A percentile compares a stretch with the other conserved stretches of the same genome.
Evolutionary conservation across 192 early-diverging fungal genomes (phyloP).

Genomic region (Linnemannia zychae): DNA sequence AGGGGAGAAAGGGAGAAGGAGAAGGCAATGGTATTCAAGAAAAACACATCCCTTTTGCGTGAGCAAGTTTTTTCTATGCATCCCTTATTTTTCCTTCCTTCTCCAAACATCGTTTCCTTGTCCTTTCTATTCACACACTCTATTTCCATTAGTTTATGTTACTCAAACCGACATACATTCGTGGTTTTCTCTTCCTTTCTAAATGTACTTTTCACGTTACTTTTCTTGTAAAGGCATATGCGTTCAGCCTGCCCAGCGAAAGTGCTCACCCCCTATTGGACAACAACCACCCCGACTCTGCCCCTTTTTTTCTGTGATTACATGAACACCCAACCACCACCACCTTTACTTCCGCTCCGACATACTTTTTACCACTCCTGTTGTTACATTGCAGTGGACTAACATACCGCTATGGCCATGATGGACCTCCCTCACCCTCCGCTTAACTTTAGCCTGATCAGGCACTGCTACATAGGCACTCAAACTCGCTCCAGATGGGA

Average conservation of each 20-base stretch:
- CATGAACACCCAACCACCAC: neutral
- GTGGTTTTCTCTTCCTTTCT: neutral
- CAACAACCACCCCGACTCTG: neutral
- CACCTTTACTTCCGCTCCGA: neutral
- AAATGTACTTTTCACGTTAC: neutral
- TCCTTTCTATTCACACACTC: neutral
- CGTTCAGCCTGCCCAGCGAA: neutral
- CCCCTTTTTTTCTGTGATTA: neutral
- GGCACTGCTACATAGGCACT: neutral
- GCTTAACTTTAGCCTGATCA: neutral
- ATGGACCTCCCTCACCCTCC: neutral
- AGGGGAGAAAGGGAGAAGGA: neutral
- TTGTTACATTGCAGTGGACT: neutral
- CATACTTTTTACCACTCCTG: neutral
- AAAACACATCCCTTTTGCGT: conserved; percentile 13
- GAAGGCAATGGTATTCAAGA: too few species aligned
- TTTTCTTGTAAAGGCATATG: neutral
- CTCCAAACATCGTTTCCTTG: too few species aligned
- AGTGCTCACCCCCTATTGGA: neutral
- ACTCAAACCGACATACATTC: neutral
- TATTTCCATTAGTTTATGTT: neutral
- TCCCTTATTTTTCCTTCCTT: neutral
- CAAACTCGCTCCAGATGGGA: conserved; percentile 7
- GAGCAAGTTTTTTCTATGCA: conserved; percentile 2
- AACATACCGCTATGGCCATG: neutral